Base-by-base conservation (phyloP, 2,329 filamentous ascomycete species). In the Phyllosticta citribraziliensis region DNA sequence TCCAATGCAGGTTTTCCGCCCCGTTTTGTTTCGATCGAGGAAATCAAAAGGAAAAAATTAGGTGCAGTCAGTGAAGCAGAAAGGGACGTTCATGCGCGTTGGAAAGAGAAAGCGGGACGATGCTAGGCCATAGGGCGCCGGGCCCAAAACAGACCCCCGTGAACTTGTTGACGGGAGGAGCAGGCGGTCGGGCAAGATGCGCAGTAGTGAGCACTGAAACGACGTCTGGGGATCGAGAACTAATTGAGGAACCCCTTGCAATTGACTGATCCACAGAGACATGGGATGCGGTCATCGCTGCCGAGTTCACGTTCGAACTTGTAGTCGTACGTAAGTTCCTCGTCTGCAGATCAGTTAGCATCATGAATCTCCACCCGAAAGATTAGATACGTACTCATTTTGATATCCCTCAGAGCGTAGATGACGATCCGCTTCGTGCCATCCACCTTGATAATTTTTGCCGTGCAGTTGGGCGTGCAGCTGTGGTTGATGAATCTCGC, bases 291-390 rank as follows among this genome's bases (percentile, higher is more conserved):
- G 75, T 99, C 94, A 65, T 91, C 84, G 67, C 91, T 95, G 70
- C 91, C 91, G 70, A 95, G 90, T 76, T 99, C 94, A 69, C 94
- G 89, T 79, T 99, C 94, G 74, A 99, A 99, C 76, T 99, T 99
- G 83, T 99, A 99, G 79, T 99, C 94, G 79, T 99, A 99, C 2
- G 94, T 99, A 73, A 99, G 86, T 80, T 99, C 94, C 78, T 99
- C 94, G 73, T 97, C 94, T 99, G 71, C 64, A 58, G 57, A 71
- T 73, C 35, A 57, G 2, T 27, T 22, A n/a, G 10, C 55, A 58
- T 25, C 55, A 33, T 57, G 3, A 55, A 17, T 17, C 35, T 56
- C 47, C 17, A 60, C 20, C n/a, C 35, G 14, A 10, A 56, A 56
- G 58, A 12, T 19, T 20, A 25, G 25, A 47, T 53, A 85, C 89